Conservation (phyloP, 352 stramenopile genomes). For the Phytophthora litchii region DNA sequence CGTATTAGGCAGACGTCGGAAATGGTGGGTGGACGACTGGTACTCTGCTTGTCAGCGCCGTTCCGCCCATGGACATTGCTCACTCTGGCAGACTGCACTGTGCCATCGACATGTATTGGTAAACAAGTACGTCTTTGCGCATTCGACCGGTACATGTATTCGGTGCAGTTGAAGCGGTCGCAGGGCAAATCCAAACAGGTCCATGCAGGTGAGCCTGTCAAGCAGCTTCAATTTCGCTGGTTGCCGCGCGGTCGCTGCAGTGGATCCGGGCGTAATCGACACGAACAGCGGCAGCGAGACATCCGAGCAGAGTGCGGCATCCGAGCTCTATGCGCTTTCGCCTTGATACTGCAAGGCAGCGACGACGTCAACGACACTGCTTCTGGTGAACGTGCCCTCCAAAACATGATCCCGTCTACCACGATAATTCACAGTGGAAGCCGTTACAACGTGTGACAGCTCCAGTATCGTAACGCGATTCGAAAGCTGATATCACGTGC, state of each 20-base stretch:
- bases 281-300: constrained; percentile 13
- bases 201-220: constrained; percentile 1
- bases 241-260: not conserved
- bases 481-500: no score
- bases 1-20: no score
- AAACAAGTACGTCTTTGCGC: no score
- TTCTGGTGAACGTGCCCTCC: no score
- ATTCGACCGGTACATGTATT: not conserved
- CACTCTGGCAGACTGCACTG: no score
- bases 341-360: constrained; percentile 23
- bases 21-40: not conserved
- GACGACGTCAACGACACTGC: constrained; percentile 1
- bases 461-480: no score
- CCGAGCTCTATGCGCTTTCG: constrained; percentile 3
- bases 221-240: constrained; percentile 11
- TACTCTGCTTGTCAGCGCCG: not conserved
- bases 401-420: no score
- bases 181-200: not conserved
- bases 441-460: no score
- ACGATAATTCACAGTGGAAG: no score
- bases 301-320: not conserved
- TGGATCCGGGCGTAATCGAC: constrained; percentile 14
- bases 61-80: no score
- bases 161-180: constrained; percentile 17
- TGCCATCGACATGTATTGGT: no score